Conservation (phyloP, 345 rosid genomes). For the Schrenkiella parvula region DNA sequence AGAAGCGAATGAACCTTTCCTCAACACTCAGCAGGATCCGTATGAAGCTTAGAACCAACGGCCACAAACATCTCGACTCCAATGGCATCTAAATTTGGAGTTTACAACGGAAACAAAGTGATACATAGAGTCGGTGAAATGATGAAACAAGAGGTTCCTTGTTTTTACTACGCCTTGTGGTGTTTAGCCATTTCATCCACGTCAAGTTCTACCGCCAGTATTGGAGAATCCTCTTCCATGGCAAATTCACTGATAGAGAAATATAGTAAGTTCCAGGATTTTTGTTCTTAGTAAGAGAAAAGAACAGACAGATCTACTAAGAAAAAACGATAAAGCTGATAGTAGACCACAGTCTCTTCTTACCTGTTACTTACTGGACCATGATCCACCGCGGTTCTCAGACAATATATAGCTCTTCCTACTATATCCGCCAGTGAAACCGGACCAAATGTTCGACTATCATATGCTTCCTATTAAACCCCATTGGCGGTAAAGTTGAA, state of each 20-base stretch:
- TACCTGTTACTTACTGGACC: constrained; percentile 96
- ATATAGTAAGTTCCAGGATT: not conserved
- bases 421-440: constrained; percentile 63
- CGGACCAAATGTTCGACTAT: constrained; percentile 91
- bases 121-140: not conserved
- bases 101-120: constrained; percentile 13
- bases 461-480: constrained; percentile 67
- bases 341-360: not conserved
- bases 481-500: not conserved
- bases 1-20: constrained; percentile 11
- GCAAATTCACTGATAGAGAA: constrained; percentile 50
- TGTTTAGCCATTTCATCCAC: constrained; percentile 82
- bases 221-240: constrained; percentile 63
- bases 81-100: constrained; percentile 15
- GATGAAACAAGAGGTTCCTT: not conserved
- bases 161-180: constrained; percentile 50
- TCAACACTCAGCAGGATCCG: constrained; percentile 5
- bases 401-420: constrained; percentile 85
- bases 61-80: constrained; percentile 15
- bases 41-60: not conserved
- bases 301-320: not conserved
- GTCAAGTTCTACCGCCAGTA: constrained; percentile 79
- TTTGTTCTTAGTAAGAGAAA: not conserved
- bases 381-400: constrained; percentile 85
- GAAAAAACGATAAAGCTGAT: not conserved